Conservation (phyloP, 768 basidiomycete species). For the Coprinopsis strossmayeri region DNA sequence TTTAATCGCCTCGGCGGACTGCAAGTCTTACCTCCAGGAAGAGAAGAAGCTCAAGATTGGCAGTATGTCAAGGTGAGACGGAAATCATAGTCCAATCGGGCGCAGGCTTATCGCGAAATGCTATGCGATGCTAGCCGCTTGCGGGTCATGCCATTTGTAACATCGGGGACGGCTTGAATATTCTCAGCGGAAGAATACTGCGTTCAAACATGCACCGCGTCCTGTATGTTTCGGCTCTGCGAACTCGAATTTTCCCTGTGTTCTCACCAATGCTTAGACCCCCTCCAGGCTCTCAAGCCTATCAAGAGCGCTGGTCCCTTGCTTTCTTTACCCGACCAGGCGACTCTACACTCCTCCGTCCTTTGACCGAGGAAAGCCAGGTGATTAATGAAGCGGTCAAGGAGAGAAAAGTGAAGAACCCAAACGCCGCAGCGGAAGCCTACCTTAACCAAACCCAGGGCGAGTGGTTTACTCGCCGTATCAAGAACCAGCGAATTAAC, state of each 20-base stretch:
- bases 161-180: slow-evolving; percentile 52
- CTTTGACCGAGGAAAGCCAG: slow-evolving; percentile 44
- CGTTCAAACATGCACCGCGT: slow-evolving; percentile 62
- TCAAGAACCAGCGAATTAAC: slow-evolving; percentile 37
- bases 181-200: slow-evolving; percentile 60
- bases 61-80: slow-evolving; percentile 55
- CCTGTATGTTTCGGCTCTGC: slow-evolving; percentile 30
- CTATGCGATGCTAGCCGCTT: too few relatives aligned
- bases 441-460: slow-evolving; percentile 27
- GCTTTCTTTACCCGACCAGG: slow-evolving; percentile 65
- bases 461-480: slow-evolving; percentile 40
- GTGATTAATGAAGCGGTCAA: slow-evolving; percentile 40
- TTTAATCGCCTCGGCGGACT: slow-evolving; percentile 67
- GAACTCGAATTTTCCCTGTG: neutral
- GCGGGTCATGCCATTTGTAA: slow-evolving; percentile 56
- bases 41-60: slow-evolving; percentile 57
- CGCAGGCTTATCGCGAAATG: too few relatives aligned
- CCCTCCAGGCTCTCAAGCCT: slow-evolving; percentile 51
- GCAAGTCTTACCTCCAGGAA: slow-evolving; percentile 60
- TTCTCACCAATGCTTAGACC: slow-evolving; percentile 26
- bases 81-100: neutral
- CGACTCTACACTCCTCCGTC: slow-evolving; percentile 41
- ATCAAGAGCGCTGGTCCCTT: slow-evolving; percentile 55
- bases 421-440: slow-evolving; percentile 20
- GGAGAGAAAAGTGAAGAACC: too few relatives aligned